Conservation (phyloP, 192 early-diverging fungal genomes). For the Backusella mclennaniae region DNA sequence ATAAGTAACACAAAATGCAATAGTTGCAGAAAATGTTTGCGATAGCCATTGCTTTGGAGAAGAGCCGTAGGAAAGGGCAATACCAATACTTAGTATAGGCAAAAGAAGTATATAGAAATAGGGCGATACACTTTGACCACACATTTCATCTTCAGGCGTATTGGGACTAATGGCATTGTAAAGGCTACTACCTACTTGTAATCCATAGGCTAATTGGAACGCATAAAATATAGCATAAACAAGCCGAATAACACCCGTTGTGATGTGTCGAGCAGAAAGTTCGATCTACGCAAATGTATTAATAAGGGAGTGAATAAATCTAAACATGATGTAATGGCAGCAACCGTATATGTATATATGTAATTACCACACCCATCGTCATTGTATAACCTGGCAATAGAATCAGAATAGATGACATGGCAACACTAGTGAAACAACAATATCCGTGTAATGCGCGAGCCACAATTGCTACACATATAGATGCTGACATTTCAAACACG, state of each 20-base stretch:
- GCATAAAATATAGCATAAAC: slow-evolving; percentile 60
- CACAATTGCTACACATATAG: slow-evolving; percentile 30
- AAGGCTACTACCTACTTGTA: slow-evolving; percentile 43
- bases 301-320: not conserved
- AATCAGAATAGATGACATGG: slow-evolving; percentile 46
- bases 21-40: slow-evolving; percentile 13
- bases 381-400: slow-evolving; percentile 76
- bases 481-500: slow-evolving; percentile 53
- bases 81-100: slow-evolving; percentile 40
- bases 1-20: slow-evolving; percentile 21
- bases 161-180: slow-evolving; percentile 28
- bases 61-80: slow-evolving; percentile 61
- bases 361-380: slow-evolving; percentile 66
- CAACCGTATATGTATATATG: not conserved
- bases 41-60: slow-evolving; percentile 41
- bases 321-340: not conserved
- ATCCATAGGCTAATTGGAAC: slow-evolving; percentile 75
- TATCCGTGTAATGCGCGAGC: slow-evolving; percentile 27
- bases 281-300: slow-evolving; percentile 55
- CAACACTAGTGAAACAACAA: slow-evolving; percentile 35
- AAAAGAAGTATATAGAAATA: slow-evolving; percentile 46
- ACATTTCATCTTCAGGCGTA: slow-evolving; percentile 17
- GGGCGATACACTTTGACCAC: slow-evolving; percentile 17
- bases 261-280: slow-evolving; percentile 81
- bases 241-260: slow-evolving; percentile 65